Base-by-base conservation (phyloP, 2,329 filamentous ascomycete species). In the Zymoseptoria passerinii region DNA sequence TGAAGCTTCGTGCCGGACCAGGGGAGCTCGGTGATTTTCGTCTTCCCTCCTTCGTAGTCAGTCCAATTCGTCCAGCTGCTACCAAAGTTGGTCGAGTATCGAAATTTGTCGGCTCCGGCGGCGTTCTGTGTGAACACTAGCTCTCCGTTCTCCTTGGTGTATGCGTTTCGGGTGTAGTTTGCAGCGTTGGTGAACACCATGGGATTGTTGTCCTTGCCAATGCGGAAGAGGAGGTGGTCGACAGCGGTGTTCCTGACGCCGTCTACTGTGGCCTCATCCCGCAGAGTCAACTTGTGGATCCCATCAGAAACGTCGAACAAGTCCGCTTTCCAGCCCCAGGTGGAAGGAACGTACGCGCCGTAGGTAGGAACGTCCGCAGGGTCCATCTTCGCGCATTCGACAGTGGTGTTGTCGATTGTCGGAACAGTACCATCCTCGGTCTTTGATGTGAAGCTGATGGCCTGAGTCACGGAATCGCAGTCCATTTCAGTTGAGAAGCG, bases 11-110 rank as follows among this genome's bases (percentile, higher is more conserved):
- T 60, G n/a, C 83, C 83, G 3, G 75, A 75, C 83, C 83, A 86
- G 4, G 72, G 58, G 56, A 78, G 75, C 53, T 73, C 67, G 18
- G 74, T 60, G 40, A 83, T 71, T 8, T 73, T 76, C 9, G 73
- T 72, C 51, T 80, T 79, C 2, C 74, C 76, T 35, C 80, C 78
- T 18, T 64, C 66, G 65, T 85, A 86, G 4, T 75, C 68, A 16
- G 73, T 66, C 83, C 83, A 86, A 2, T 78, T 66, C 53, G 78
- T 82, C 73, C 80, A 86, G 0, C 74, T 74, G 2, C 77, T 80
- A 8, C 79, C 82, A 78, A 79, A 86, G 60, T 82, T 82, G 8
- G 78, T 78, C 18, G 81, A 82, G 65, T 85, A 85, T 8, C 83
- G 80, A 70, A 78, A 85, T 61, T 77, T 76, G 64, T 82, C 78